Conservation (phyloP, 2,329 filamentous ascomycete species). For the Nemania abortiva region DNA sequence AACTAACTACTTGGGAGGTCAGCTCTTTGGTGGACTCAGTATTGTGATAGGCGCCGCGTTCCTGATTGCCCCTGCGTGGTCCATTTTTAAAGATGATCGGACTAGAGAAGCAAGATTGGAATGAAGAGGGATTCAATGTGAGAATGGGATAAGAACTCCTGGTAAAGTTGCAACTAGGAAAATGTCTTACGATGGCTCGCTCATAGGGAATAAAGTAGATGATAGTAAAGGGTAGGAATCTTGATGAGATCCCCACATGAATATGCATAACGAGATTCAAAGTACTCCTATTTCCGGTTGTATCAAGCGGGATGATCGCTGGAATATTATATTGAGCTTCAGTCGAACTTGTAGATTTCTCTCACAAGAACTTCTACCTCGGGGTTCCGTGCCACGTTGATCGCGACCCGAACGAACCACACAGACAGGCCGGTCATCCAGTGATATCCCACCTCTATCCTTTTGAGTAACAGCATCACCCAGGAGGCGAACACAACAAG, state of each 20-base stretch:
- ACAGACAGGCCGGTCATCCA: constrained; percentile 30
- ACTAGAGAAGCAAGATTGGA: neutral
- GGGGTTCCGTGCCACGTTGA: constrained; percentile 16
- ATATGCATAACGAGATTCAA: neutral
- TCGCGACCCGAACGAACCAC: constrained; percentile 30
- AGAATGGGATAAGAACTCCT: neutral
- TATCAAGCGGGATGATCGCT: neutral
- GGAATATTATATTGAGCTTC: neutral
- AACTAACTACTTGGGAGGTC: constrained; percentile 23
- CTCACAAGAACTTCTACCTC: constrained; percentile 14
- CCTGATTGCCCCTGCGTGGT: constrained; percentile 21
- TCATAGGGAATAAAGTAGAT: no score
- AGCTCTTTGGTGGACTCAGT: constrained; percentile 25
- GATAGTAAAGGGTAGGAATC: no score
- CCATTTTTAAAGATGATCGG: constrained; percentile 10
- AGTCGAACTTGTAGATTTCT: constrained; percentile 20
- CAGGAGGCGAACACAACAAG: constrained; percentile 33
- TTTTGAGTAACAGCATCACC: constrained; percentile 23
- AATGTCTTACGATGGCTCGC: no score
- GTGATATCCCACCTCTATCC: constrained; percentile 27
- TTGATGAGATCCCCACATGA: neutral
- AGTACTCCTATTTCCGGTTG: neutral
- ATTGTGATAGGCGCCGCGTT: constrained; percentile 23
- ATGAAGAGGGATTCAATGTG: neutral
- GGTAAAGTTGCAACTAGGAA: no score